Conservation (phyloP, 208 protist species). For the Trypanosoma mega region DNA sequence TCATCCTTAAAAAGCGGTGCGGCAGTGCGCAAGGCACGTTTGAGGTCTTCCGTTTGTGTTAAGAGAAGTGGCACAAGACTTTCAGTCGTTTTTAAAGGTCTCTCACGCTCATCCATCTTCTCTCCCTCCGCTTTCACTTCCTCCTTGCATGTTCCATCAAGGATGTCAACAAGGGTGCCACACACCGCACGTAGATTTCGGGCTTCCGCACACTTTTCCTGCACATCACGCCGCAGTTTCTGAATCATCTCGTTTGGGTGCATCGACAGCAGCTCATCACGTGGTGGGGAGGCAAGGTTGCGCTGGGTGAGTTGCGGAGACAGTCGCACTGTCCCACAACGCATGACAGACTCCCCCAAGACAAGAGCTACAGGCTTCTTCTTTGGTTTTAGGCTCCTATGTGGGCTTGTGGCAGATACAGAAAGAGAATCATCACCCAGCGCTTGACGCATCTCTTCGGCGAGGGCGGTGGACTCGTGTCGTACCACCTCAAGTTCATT, state of each 20-base stretch:
- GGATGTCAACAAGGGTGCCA: constrained; percentile 29
- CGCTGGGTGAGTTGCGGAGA: not conserved
- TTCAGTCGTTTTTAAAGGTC: no score
- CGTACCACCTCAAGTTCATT: constrained; percentile 39
- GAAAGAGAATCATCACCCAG: constrained; percentile 37
- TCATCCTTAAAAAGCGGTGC: constrained; percentile 10
- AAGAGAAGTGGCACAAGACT: constrained; percentile 43
- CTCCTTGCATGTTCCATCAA: constrained; percentile 38
- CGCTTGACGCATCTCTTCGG: constrained; percentile 33
- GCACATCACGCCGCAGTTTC: constrained; percentile 18
- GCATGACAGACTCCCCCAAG: constrained; percentile 16
- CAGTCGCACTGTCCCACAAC: constrained; percentile 5
- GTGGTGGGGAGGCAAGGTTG: not conserved
- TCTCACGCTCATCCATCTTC: no score
- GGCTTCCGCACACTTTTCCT: constrained; percentile 41
- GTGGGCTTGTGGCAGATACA: constrained; percentile 16
- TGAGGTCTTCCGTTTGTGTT: constrained; percentile 47
- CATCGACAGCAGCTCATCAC: constrained; percentile 11
- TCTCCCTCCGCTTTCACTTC: constrained; percentile 29
- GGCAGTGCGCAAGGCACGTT: constrained; percentile 26
- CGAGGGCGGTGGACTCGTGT: constrained; percentile 37
- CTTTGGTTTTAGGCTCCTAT: constrained; percentile 43
- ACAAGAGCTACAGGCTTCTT: constrained; percentile 47
- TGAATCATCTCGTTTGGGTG: constrained; percentile 12
- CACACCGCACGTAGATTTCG: constrained; percentile 42